Conservation (phyloP, 768 basidiomycete species). For the Podaxis rugospora region DNA sequence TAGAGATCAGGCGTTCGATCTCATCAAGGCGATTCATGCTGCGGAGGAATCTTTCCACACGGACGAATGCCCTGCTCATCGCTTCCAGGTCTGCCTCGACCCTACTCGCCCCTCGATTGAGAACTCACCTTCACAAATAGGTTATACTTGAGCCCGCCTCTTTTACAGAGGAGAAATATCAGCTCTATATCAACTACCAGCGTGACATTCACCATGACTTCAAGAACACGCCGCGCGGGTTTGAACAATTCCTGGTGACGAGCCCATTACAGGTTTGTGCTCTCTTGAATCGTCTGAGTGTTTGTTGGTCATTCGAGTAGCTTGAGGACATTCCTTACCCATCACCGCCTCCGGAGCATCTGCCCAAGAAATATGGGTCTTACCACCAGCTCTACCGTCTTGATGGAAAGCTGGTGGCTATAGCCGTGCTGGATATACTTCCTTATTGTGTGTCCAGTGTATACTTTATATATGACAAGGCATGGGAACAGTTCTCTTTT, state of each 20-base stretch:
- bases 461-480: conserved; percentile 86
- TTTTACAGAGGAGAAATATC: conserved; percentile 77
- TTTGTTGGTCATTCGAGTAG: conserved; percentile 28
- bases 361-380: conserved; percentile 83
- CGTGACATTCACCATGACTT: conserved; percentile 69
- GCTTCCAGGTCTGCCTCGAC: conserved; percentile 49
- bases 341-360: conserved; percentile 40
- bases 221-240: conserved; percentile 44
- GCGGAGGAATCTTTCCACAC: conserved; percentile 40
- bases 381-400: conserved; percentile 88
- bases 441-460: conserved; percentile 77
- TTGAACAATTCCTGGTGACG: conserved; percentile 74
- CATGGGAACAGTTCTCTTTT: conserved; percentile 64
- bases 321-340: conserved; percentile 56
- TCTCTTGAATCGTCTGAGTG: not conserved
- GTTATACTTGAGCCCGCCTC: conserved; percentile 72
- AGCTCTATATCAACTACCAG: conserved; percentile 77
- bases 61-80: conserved; percentile 34
- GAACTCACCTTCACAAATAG: conserved; percentile 31
- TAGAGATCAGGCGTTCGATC: conserved; percentile 26
- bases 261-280: conserved; percentile 64
- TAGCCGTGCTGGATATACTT: conserved; percentile 88
- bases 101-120: not conserved
- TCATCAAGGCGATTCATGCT: conserved; percentile 50
- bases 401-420: conserved; percentile 76